Conservation (phyloP, 2,329 filamentous ascomycete species). For the Pseudophaeomoniella oleicola region DNA sequence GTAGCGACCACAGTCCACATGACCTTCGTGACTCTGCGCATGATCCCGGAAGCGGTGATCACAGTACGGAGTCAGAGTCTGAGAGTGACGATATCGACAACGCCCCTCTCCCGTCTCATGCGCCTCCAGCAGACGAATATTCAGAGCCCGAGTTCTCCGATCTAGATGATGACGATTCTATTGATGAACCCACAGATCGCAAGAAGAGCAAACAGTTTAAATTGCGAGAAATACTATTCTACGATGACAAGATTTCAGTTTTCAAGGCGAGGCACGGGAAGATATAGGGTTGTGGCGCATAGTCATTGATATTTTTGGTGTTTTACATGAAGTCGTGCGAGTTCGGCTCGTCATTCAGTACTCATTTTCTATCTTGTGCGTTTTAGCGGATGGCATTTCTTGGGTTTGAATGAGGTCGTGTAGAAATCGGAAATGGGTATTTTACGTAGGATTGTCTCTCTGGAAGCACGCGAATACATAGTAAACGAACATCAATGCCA, state of each 20-base stretch:
- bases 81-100: background rate
- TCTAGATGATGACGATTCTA: conserved; percentile 9
- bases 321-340: no score
- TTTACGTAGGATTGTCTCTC: no score
- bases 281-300: no score
- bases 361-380: no score
- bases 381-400: no score
- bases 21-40: conserved; percentile 30
- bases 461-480: no score
- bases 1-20: conserved; percentile 12
- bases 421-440: no score
- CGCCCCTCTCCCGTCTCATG: background rate
- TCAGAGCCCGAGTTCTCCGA: conserved; percentile 2
- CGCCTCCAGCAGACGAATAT: background rate
- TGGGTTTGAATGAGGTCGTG: no score
- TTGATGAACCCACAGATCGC: conserved; percentile 19
- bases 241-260: conserved; percentile 68
- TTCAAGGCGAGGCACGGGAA: conserved; percentile 59
- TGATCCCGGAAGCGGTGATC: conserved; percentile 23
- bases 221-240: conserved; percentile 67
- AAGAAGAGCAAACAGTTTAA: conserved; percentile 34
- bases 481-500: no score
- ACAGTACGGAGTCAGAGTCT: background rate
- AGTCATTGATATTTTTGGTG: no score
- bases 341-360: no score